Evolutionary conservation across 495 filamentous ascomycete species (phyloP), one percentile per base, ranked within the genome.

Genomic region (Penicillium goetzii): DNA sequence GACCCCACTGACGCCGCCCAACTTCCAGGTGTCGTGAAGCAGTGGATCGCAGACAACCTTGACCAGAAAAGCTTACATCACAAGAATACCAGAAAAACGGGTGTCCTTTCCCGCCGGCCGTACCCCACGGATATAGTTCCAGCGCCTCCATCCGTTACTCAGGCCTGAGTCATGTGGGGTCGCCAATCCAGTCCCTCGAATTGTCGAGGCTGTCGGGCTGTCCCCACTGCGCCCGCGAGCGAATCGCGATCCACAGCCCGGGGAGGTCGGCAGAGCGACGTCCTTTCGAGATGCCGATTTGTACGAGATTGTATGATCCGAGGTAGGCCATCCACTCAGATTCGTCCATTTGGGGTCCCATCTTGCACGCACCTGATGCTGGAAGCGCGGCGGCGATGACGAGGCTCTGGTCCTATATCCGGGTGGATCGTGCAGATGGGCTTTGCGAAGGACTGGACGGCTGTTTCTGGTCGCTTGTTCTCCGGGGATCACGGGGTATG

Each of bases 161-260:
- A 78, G 72, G 52, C 56, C 71, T 78, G 66, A 78, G 67, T 76
- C 69, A 78, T 78, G 76, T 78, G 74, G 74, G 76, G 76, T 72
- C 66, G 53, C 58, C 59, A 65, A 62, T 28, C 49, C 36, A 53
- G 11, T 51, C 50, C 25, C 30, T 58, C 28, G 40, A 26, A 41
- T 59, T 51, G 47, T 28, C 41, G 45, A 54, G 49, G 58, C 34
- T 23, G 40, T 12, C 45, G 23, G 6, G n/a, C 12, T 11, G 34
- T 60, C 70, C 58, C 67, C 69, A 67, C 67, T 30, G 30, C 51
- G 17, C 54, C 30, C 63, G 53, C 30, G 62, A 30, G 28, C 60
- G 59, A 64, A 65, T 60, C 56, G 56, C 32, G 50, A 55, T 64
- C 62, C 56, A 61, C 65, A 66, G 45, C 38, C 58, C 63, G 54